phyloP scores from a whole-genome alignment of 768 basidiomycete genomes.

The Kondoa subrosea region DNA sequence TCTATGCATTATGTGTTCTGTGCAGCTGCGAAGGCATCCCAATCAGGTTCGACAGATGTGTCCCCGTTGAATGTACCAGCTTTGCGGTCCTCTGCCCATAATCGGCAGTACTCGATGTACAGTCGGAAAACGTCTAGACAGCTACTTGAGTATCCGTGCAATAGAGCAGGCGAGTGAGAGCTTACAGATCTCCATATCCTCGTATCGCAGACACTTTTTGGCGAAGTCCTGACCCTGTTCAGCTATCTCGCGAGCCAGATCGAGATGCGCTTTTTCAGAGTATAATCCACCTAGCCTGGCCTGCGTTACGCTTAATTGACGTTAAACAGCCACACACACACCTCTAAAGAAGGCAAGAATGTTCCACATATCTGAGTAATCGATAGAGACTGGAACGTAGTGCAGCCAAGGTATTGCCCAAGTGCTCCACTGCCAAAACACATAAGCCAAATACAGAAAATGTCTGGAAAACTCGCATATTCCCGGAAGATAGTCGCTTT shows the following conservation, averaged over 20 bases:
- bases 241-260: conserved; percentile 44
- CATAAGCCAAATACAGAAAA: too few relatives aligned
- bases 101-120: conserved; percentile 24
- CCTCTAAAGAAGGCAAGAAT: conserved; percentile 57
- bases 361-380: conserved; percentile 42
- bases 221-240: conserved; percentile 35
- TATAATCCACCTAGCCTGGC: background rate
- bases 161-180: too few relatives aligned
- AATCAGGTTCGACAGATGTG: conserved; percentile 1
- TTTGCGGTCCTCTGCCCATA: conserved; percentile 21
- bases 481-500: conserved; percentile 11
- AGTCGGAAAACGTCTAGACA: conserved; percentile 26
- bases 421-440: too few relatives aligned
- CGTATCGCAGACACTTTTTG: conserved; percentile 19
- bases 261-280: conserved; percentile 47
- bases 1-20: too few relatives aligned
- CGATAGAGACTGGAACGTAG: conserved; percentile 28
- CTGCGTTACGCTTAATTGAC: background rate
- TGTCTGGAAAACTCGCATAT: too few relatives aligned
- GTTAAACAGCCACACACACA: conserved; percentile 25
- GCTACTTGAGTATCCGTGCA: too few relatives aligned
- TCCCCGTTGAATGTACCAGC: conserved; percentile 21
- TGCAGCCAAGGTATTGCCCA: conserved; percentile 42
- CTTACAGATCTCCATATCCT: conserved; percentile 25
- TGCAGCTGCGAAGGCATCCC: conserved; percentile 3